These are phyloP conservation scores for Phytophthora crassamura DNA, from an alignment of 352 stramenopile species.

Conservation along the genomic window DNA sequence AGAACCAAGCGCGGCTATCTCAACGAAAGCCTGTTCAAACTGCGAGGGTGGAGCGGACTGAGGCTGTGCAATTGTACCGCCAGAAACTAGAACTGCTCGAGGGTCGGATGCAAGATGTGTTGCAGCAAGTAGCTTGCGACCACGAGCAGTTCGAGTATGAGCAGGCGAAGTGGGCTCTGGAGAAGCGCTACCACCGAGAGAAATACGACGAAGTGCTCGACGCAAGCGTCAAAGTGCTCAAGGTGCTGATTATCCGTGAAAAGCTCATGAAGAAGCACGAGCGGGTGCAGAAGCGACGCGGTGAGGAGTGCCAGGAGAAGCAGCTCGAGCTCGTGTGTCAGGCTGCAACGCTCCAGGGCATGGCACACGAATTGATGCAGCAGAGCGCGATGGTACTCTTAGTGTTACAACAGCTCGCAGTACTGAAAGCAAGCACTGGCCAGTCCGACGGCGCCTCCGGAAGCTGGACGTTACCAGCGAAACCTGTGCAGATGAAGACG, in stretches of 20 bases:
- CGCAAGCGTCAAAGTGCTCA: slow-evolving; percentile 73
- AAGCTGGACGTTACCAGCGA: slow-evolving; percentile 45
- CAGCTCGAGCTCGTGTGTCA: slow-evolving; percentile 26
- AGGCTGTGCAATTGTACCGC: slow-evolving; percentile 39
- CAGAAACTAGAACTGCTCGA: slow-evolving; percentile 62
- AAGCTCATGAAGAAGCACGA: slow-evolving; percentile 71
- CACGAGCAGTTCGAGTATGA: slow-evolving; percentile 74
- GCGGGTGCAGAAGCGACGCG: slow-evolving; percentile 23
- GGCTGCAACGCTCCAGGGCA: slow-evolving; percentile 21
- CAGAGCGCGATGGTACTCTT: slow-evolving; percentile 61
- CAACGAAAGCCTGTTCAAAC: neutral
- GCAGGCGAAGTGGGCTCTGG: slow-evolving; percentile 57
- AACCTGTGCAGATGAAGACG: slow-evolving; percentile 55
- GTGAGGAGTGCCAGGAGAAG: slow-evolving; percentile 23
- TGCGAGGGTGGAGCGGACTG: neutral
- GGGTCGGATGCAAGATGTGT: slow-evolving; percentile 51
- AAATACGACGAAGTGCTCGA: slow-evolving; percentile 69
- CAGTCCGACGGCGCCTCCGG: neutral
- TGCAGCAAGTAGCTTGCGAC: slow-evolving; percentile 67
- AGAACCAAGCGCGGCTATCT: slow-evolving; percentile 13
- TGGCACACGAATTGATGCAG: slow-evolving; percentile 48
- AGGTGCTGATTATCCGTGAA: slow-evolving; percentile 68
- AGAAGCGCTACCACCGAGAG: slow-evolving; percentile 54
- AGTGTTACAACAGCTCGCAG: slow-evolving; percentile 50
- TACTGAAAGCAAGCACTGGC: slow-evolving; percentile 13